These are phyloP conservation scores for Blastocystis sp. DNA, from an alignment of 352 stramenopile species.

Conservation along the genomic window DNA sequence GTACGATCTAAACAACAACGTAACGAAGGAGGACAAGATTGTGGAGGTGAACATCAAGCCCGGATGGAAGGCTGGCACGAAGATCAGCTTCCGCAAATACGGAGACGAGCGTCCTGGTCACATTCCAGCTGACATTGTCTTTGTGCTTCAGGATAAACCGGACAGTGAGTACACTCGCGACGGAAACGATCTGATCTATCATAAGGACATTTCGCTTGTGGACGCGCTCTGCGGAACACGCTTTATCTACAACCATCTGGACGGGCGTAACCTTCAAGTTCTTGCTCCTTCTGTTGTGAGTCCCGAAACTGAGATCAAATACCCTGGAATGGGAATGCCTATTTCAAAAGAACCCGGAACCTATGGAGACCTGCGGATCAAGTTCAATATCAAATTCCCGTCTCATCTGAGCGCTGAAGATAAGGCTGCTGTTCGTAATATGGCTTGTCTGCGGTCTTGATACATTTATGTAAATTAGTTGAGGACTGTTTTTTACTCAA, in stretches of 20 bases:
- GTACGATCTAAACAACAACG: slow-evolving; percentile 63
- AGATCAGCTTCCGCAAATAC: slow-evolving; percentile 70
- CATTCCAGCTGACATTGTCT: slow-evolving; percentile 66
- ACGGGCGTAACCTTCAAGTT: slow-evolving; percentile 65
- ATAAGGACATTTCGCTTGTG: slow-evolving; percentile 65
- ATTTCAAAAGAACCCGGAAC: slow-evolving; percentile 44
- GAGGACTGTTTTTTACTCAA: not conserved
- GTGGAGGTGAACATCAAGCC: slow-evolving; percentile 82
- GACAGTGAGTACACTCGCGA: slow-evolving; percentile 65
- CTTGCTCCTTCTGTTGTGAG: not conserved
- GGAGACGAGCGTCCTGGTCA: slow-evolving; percentile 65
- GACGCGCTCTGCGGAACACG: slow-evolving; percentile 72
- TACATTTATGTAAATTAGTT: not conserved
- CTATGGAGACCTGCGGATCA: slow-evolving; percentile 51
- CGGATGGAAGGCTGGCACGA: slow-evolving; percentile 86
- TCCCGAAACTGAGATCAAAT: slow-evolving; percentile 22
- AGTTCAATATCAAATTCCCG: slow-evolving; percentile 57
- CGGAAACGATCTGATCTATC: slow-evolving; percentile 66
- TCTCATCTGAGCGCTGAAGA: not conserved
- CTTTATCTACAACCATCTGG: slow-evolving; percentile 69
- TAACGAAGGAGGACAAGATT: slow-evolving; percentile 73
- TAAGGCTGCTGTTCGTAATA: slow-evolving; percentile 26
- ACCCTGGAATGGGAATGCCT: slow-evolving; percentile 63
- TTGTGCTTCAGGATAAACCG: slow-evolving; percentile 65
- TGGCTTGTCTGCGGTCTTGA: slow-evolving; percentile 1